A percentile compares a stretch with the other conserved stretches of the same genome.
phyloP scores from a whole-genome alignment of 139 green algal species.

The Tetraselmis striata region DNA sequence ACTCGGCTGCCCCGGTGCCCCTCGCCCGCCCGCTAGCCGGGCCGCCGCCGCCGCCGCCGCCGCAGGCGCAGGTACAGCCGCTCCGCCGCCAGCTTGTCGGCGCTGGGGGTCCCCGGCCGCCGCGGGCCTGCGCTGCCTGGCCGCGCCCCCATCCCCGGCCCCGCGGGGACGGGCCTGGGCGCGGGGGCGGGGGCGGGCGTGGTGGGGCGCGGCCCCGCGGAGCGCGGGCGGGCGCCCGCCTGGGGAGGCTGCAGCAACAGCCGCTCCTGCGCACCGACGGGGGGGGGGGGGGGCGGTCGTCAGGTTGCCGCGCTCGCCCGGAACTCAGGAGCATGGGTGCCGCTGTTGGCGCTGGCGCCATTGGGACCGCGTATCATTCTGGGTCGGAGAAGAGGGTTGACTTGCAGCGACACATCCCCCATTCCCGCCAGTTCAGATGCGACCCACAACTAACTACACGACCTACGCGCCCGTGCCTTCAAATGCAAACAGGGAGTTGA shows the following conservation, averaged over 20 bases:
- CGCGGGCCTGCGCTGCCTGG: not conserved
- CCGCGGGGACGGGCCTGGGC: not conserved
- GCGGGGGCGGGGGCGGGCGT: not conserved
- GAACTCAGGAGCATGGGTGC: too few relatives aligned
- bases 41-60: too few relatives aligned
- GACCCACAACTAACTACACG: not conserved
- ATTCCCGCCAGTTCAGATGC: not conserved
- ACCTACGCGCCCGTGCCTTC: too few relatives aligned
- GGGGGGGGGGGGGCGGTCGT: too few relatives aligned
- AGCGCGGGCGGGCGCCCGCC: not conserved
- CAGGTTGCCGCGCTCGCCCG: too few relatives aligned
- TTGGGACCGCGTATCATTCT: not conserved
- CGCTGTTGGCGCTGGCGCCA: too few relatives aligned
- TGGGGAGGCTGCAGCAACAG: not conserved
- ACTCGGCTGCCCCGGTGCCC: too few relatives aligned
- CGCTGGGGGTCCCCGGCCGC: not conserved
- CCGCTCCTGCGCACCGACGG: not conserved
- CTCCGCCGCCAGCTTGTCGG: not conserved
- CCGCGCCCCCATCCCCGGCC: not conserved
- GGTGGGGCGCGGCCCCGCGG: not conserved
- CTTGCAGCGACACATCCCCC: not conserved
- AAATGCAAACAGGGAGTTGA: too few relatives aligned
- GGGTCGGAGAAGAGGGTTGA: not conserved
- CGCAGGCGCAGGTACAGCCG: not conserved
- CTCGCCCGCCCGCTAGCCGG: too few relatives aligned